Evolutionary conservation across 805 yeast species (phyloP), one percentile per base, ranked within the genome.

Genomic region (Starmerella khaoyaiensis): DNA sequence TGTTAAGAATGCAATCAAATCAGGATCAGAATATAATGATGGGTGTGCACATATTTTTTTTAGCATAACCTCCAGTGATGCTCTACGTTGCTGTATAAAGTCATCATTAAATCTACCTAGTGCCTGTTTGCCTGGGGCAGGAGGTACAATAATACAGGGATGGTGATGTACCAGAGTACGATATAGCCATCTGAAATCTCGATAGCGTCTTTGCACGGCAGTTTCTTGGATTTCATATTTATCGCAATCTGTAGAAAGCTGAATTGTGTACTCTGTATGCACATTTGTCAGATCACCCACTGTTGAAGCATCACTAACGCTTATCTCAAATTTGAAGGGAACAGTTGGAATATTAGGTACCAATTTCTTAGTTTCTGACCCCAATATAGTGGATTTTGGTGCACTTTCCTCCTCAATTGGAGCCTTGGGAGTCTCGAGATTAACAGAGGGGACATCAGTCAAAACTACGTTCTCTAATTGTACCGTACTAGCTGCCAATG

Each of bases 61-160:
- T 41, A 90, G 66, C 98, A 90, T 90, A 49, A 68, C 74, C 54
- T 87, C 95, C 53, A 90, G 65, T 4, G 87, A 81, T 18, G 76
- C 63, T 40, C 96, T 66, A 57, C 97, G 71, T 46, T 74, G 74
- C 57, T 90, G 96, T 35, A 90, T 74, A 50, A 90, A 86, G 49
- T 77, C 84, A 48, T 82, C 82, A 50, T 83, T 83, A 59, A 90
- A 84, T 44, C 95, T 69, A 4, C 97, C 96, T 38, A 86, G 77
- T 6, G 79, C 79, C 45, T 93, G 94, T 57, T 90, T 93, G 42
- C 81, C 93, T 0, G 96, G 86, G 4, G 97, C 96, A 1, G 97
- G 94, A 1, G 98, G 97, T 18, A 90, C 75, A 25, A 90, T 76
- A 41, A 69, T 67, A 1, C 98, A 98, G 24, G 94, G 93, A 53